Evolutionary conservation across 495 filamentous ascomycete species (phyloP), one percentile per base, ranked within the genome.

Genomic region (Tuber umbilicatum): DNA sequence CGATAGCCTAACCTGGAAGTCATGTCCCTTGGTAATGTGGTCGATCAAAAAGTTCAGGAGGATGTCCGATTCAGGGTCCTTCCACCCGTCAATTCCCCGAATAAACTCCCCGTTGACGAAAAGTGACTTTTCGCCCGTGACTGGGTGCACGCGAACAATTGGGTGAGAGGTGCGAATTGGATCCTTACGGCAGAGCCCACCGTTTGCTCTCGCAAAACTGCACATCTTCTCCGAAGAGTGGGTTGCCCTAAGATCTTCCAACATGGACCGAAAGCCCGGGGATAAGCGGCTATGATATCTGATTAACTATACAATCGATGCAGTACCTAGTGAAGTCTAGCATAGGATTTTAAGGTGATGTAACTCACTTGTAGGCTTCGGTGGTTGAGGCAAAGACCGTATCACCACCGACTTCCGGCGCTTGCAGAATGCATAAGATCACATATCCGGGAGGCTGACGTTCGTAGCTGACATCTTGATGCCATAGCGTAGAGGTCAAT

Each of bases 71-170:
- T 90, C 88, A 5, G 85, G 83, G 76, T 83, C 77, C 70, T 84
- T 85, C 70, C 84, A 78, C 21, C 83, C 83, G 16, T 83, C 76
- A 69, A 84, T 81, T 42, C 76, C 75, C 27, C 79, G 76, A n/a
- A 82, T 76, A 42, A 83, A 85, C 75, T 83, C 84, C n/a, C 75
- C 75, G 79, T 91, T 92, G 73, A 92, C 86, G 79, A 86, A 93
- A 7, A 93, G 85, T 0, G 89, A 88, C 81, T 91, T 91, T 83
- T 93, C 90, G 5, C 91, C 88, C 0, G 90, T 91, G 14, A 83
- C 87, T 0, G 90, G 90, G 78, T 92, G 90, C 5, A 90, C 89
- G 14, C 90, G 85, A 40, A 91, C 86, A 69, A 92, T 68, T 17
- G 90, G 74, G n/a, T 68, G 60, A 5, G 73, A 71, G 69, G 73